Base-by-base conservation (phyloP, 2,329 filamentous ascomycete species). In the Sporothrix phasma region DNA sequence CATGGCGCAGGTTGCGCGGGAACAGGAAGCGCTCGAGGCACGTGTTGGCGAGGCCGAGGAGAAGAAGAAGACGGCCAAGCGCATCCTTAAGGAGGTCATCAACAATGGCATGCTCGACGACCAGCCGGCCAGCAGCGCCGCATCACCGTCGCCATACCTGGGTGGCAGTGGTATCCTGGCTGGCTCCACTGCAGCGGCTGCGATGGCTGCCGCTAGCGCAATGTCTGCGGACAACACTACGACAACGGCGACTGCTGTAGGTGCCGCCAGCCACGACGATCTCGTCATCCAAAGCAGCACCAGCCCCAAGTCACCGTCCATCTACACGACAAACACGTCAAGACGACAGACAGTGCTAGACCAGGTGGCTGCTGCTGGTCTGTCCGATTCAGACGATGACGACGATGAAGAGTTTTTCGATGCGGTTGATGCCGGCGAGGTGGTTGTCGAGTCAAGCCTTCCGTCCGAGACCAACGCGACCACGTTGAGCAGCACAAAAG, bases 331-430 rank as follows among this genome's bases (percentile, higher is more conserved):
- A 29, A 77, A 72, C 66, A 70, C 82, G 11, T 75, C 77, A 43
- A 80, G 84, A 61, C 84, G 85, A 65, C 86, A 86, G 72, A 87
- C 88, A 0, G 80, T 83, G 2, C 82, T 94, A 47, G 85, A 86
- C 34, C 84, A 89, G 69, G 82, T 93, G 51, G 64, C 53, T 2
- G 64, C 58, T n/a, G 85, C 87, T 58, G 85, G 88, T 65, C 75
- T 94, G 31, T 94, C 90, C 0, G 92, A 93, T 62, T 90, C 87
- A 1, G 88, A 92, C 65, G 89, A 91, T 3, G 88, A 89, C 39
- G 88, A 88, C 34, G 91, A 91, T 56, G 93, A 97, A 56, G 93
- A 97, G 73, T 99, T 99, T 74, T 99, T 97, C 70, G 94, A 99
- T 76, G 94, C 94, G 8, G 88, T 99, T 5, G 94, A 96, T 74